Base-by-base conservation (phyloP, 441 rosid genomes). In the Gossypium schwendimanii region DNA sequence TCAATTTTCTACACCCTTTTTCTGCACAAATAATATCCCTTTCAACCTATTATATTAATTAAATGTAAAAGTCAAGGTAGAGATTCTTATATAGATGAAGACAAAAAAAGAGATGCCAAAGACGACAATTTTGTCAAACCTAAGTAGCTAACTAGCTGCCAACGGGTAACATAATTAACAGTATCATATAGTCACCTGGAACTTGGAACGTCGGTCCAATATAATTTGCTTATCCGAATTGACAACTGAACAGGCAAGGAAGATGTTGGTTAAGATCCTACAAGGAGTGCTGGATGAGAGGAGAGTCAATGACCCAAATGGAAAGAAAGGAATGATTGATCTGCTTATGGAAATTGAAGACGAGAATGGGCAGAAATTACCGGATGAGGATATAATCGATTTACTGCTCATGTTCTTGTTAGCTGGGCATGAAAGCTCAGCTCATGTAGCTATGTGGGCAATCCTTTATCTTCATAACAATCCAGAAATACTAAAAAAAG, bases 401-500 rank as follows among this genome's bases (percentile, higher is more conserved):
- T 70, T 74, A 23, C 11, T 73, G 14, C 69, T 76, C 21, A 49
- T 70, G 65, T 76, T 68, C 67, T 57, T 80, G 62, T 61, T 70
- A 24, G 83, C 78, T 20, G 83, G 78, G 5, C 78, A 80, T 64
- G 83, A 76, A 59, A 65, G 75, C 73, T 39, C 83, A 4, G 75
- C 80, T 2, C 77, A 76, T 71, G 55, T 53, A 11, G 69, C 66
- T n/a, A 76, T 73, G 80, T 80, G 83, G 83, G 73, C 77, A 3
- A 23, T 36, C 33, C n/a, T 76, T 5, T 45, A 10, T 72, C 74
- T 77, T 0, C 24, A 74, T 64, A 17, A 67, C 44, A 50, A 77
- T 36, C 83, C 76, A 4, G 58, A 80, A 8, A 3, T 74, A 26
- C 15, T 76, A 23, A 59, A 60, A 1, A 80, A 60, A 33, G 80